Conservation (phyloP, 345 rosid genomes). For the Turnera subulata region DNA sequence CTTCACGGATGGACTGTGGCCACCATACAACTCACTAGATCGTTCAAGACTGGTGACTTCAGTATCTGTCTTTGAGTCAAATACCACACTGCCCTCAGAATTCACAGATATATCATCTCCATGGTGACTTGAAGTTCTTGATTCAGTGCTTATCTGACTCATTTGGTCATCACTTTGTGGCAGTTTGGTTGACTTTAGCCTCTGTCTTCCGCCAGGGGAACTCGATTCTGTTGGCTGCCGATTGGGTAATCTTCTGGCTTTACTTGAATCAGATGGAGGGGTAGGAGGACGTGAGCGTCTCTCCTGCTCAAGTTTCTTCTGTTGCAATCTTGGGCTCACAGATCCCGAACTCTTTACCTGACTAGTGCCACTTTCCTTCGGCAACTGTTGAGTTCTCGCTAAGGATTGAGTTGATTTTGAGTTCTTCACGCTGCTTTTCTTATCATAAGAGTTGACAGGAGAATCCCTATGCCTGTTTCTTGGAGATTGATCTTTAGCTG, state of each 20-base stretch:
- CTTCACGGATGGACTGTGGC: conserved; percentile 40
- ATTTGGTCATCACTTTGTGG: conserved; percentile 60
- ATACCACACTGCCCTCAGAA: conserved; percentile 41
- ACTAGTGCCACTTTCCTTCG: conserved; percentile 43
- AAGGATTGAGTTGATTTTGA: conserved; percentile 35
- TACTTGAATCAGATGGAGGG: conserved; percentile 63
- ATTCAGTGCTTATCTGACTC: conserved; percentile 72
- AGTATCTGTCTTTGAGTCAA: conserved; percentile 31
- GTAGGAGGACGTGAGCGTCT: conserved; percentile 82
- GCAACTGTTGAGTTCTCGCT: conserved; percentile 38
- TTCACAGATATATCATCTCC: conserved; percentile 52
- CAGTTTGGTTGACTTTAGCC: conserved; percentile 39
- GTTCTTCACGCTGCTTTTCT: conserved; percentile 43
- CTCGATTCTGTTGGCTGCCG: conserved; percentile 39
- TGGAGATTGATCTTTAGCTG: conserved; percentile 40
- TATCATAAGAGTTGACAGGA: conserved; percentile 39
- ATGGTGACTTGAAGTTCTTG: conserved; percentile 54
- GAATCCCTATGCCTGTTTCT: conserved; percentile 38
- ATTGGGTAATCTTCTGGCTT: conserved; percentile 48
- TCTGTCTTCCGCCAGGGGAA: conserved; percentile 59
- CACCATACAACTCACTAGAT: conserved; percentile 28
- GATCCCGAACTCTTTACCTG: conserved; percentile 55
- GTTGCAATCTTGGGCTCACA: conserved; percentile 78
- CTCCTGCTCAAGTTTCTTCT: conserved; percentile 64
- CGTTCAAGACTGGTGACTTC: conserved; percentile 35